Base-by-base conservation (phyloP, 768 basidiomycete species). In the Termitomyces bulborhizus region DNA sequence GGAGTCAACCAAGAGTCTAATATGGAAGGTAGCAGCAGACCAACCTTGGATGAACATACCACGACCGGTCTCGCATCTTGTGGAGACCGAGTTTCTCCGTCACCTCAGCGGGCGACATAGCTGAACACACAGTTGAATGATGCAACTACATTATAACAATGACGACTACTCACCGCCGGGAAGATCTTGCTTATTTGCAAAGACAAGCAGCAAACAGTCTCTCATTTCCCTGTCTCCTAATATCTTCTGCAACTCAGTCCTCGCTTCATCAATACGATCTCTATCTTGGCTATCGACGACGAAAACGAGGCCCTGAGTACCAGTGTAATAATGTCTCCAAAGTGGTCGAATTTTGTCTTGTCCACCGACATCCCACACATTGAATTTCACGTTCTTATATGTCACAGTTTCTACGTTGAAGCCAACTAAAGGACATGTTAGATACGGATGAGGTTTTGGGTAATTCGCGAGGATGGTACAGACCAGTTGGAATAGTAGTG, bases 341-440 rank as follows among this genome's bases (percentile, higher is more conserved):
- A 98, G 78, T 26, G 96, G 96, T 49, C 96, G 82, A 67, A 98
- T 98, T 81, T 98, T 98, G 78, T 98, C 96, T 74, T 98, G 96
- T n/a, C 96, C 96, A 64, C 96, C 96, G 40, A 98, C 96, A 68
- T 97, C 93, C 93, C 93, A 90, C 6, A 91, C 88, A 62, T 92
- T 93, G 76, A 93, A 93, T 69, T 91, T 91, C 66, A 93, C 94
- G 59, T 98, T 98, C 81, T 97, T 97, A 76, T 98, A 98, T 46
- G 94, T 97, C 51, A 98, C 96, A 3, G 96, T 98, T 74, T 98
- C 96, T 57, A 98, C 96, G 66, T 98, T 98, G 83, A 98, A 98
- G 24, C 96, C 96, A 68, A 97, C 93, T 93, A 32, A 6, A 37
- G 12, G 43, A 44, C 11, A 56, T 37, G 39, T 13, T 13, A 51